Percentiles rank a stretch among this genome's conserved stretches.
Conservation (phyloP, 1,139 yeast species). For the Debaryomycetaceae sp. region DNA sequence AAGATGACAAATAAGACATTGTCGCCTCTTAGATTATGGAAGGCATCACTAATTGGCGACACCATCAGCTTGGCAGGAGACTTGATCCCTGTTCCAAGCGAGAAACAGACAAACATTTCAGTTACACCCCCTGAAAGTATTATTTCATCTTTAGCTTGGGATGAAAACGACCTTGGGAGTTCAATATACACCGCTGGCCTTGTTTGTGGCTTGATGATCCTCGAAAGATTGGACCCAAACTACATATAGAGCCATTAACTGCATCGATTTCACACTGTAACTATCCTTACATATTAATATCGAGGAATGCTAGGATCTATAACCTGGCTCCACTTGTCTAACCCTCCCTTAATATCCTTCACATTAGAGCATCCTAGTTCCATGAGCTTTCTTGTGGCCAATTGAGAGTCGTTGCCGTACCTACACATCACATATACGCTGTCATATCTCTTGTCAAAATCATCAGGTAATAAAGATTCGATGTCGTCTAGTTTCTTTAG, state of each 20-base stretch:
- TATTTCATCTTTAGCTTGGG: conserved; percentile 61
- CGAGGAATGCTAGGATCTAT: conserved; percentile 65
- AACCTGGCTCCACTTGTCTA: conserved; percentile 62
- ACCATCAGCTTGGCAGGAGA: conserved; percentile 21
- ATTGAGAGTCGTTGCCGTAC: conserved; percentile 87
- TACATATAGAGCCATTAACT: background rate
- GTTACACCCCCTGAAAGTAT: conserved; percentile 53
- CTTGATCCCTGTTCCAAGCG: conserved; percentile 25
- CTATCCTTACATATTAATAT: conserved; percentile 37
- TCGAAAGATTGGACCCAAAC: conserved; percentile 51
- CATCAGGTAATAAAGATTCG: conserved; percentile 21
- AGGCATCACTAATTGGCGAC: conserved; percentile 18
- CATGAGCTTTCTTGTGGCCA: conserved; percentile 57
- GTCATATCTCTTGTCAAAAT: conserved; percentile 16
- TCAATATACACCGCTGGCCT: conserved; percentile 66
- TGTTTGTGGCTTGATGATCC: conserved; percentile 60
- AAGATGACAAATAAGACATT: conserved; percentile 29
- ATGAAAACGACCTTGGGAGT: conserved; percentile 47
- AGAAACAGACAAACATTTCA: conserved; percentile 24
- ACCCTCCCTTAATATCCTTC: conserved; percentile 75
- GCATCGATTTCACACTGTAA: background rate
- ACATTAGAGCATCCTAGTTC: conserved; percentile 48
- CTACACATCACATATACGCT: conserved; percentile 63
- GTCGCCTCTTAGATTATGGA: conserved; percentile 37
- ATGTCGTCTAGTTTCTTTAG: conserved; percentile 31